A percentile compares a stretch with the other conserved stretches of the same genome.
phyloP scores from a whole-genome alignment of 2,329 filamentous ascomycete genomes.

The Lizonia empirigonia region DNA sequence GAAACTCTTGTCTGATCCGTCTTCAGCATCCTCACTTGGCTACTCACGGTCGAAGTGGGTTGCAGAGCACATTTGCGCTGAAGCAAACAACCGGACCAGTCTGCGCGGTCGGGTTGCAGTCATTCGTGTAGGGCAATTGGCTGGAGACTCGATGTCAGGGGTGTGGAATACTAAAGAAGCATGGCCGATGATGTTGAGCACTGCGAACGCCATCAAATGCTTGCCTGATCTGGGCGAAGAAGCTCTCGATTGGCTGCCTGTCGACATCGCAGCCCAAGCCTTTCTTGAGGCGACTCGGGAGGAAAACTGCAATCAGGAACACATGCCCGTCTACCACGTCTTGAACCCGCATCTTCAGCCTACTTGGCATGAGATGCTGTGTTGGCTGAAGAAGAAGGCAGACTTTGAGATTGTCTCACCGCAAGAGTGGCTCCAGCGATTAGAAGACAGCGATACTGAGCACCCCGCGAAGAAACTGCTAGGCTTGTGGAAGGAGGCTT shows the following conservation, averaged over 20 bases:
- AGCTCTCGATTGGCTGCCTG: constrained; percentile 42
- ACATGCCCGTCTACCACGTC: constrained; percentile 54
- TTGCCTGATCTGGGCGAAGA: constrained; percentile 38
- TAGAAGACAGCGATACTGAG: constrained; percentile 44
- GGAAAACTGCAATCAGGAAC: neutral
- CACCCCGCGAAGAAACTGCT: constrained; percentile 57
- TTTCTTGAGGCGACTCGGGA: constrained; percentile 50
- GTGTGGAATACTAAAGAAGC: constrained; percentile 42
- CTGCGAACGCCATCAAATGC: constrained; percentile 32
- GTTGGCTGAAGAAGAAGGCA: constrained; percentile 50
- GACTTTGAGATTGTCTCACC: constrained; percentile 51
- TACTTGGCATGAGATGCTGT: constrained; percentile 55
- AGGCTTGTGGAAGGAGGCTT: constrained; percentile 57
- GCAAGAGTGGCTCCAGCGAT: constrained; percentile 50
- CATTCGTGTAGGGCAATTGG: constrained; percentile 51
- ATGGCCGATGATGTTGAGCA: constrained; percentile 48
- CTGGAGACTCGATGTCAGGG: constrained; percentile 40
- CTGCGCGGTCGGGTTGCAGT: constrained; percentile 37
- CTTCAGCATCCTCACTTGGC: constrained; percentile 56
- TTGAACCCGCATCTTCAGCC: constrained; percentile 54
- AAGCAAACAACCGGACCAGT: constrained; percentile 42
- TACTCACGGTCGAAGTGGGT: constrained; percentile 64
- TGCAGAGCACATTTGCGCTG: constrained; percentile 59
- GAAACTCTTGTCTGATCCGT: constrained; percentile 48
- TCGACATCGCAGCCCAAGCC: constrained; percentile 53